phyloP scores from a whole-genome alignment of 768 basidiomycete species.

The Infundibulicybe gibba region DNA sequence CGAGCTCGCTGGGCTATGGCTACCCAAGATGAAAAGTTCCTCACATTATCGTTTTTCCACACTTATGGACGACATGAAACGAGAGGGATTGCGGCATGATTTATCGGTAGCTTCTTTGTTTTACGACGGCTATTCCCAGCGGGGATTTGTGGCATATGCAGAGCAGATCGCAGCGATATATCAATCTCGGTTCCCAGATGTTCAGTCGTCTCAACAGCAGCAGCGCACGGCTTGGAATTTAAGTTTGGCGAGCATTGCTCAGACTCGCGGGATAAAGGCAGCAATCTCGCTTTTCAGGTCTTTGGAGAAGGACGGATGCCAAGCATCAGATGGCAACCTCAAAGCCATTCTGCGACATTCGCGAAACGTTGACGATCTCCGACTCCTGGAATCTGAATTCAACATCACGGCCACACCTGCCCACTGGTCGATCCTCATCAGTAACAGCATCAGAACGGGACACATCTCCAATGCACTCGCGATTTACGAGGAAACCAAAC shows the following conservation, averaged over 20 bases:
- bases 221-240: conserved; percentile 9
- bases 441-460: conserved; percentile 39
- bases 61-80: conserved; percentile 45
- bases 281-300: conserved; percentile 31
- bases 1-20: conserved; percentile 33
- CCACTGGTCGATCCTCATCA: conserved; percentile 56
- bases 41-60: conserved; percentile 28
- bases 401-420: conserved; percentile 31
- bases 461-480: conserved; percentile 37
- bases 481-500: conserved; percentile 45
- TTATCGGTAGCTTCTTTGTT: conserved; percentile 36
- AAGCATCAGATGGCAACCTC: conserved; percentile 24
- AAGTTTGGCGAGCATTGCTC: conserved; percentile 11
- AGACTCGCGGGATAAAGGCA: conserved; percentile 22
- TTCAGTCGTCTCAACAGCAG: conserved; percentile 10
- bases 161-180: conserved; percentile 36
- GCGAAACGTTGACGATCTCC: conserved; percentile 36
- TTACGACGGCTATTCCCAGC: conserved; percentile 37
- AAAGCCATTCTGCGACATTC: conserved; percentile 40
- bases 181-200: conserved; percentile 17
- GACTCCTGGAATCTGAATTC: conserved; percentile 35
- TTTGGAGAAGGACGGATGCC: conserved; percentile 27
- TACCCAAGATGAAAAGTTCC: conserved; percentile 22
- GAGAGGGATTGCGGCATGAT: conserved; percentile 39
- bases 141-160: conserved; percentile 31